These are phyloP conservation scores for Yamadazyma conglobata DNA, from an alignment of 1,139 yeast genomes.

Conservation along the genomic window DNA sequence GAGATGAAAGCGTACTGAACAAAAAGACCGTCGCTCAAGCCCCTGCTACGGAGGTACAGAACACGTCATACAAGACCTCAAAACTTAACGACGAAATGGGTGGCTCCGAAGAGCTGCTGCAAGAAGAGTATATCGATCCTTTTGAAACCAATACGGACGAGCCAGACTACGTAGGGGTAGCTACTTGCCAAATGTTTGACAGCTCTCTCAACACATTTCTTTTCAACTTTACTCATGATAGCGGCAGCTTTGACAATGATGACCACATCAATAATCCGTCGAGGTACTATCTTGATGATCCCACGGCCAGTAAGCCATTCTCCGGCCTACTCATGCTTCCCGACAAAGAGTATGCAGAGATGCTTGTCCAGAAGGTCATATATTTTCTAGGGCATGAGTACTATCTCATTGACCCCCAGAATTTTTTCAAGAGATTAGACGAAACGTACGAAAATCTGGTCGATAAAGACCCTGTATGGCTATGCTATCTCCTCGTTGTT, in stretches of 20 bases:
- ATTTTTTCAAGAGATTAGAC: slow-evolving; percentile 9
- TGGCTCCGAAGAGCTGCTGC: not conserved
- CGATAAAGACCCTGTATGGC: slow-evolving; percentile 11
- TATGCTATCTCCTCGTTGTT: slow-evolving; percentile 11
- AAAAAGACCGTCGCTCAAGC: too few species aligned
- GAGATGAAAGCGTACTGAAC: too few species aligned
- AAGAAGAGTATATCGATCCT: slow-evolving; percentile 13
- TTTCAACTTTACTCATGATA: slow-evolving; percentile 10
- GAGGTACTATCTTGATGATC: slow-evolving; percentile 10
- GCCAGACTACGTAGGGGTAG: slow-evolving; percentile 11
- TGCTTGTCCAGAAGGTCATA: slow-evolving; percentile 11
- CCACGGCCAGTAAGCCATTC: slow-evolving; percentile 10
- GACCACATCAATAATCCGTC: slow-evolving; percentile 3
- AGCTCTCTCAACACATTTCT: slow-evolving; percentile 13
- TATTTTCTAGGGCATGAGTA: slow-evolving; percentile 13
- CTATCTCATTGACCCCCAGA: slow-evolving; percentile 10
- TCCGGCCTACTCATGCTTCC: slow-evolving; percentile 13
- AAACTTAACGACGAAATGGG: too few species aligned
- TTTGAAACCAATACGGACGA: slow-evolving; percentile 8
- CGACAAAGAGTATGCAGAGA: slow-evolving; percentile 13
- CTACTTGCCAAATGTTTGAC: slow-evolving; percentile 15
- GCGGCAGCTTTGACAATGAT: slow-evolving; percentile 1
- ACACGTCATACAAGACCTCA: too few species aligned
- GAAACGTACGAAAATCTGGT: slow-evolving; percentile 8
- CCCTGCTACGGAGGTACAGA: too few species aligned